Base-by-base conservation (phyloP, 345 rosid species). In the Brassica incana region DNA sequence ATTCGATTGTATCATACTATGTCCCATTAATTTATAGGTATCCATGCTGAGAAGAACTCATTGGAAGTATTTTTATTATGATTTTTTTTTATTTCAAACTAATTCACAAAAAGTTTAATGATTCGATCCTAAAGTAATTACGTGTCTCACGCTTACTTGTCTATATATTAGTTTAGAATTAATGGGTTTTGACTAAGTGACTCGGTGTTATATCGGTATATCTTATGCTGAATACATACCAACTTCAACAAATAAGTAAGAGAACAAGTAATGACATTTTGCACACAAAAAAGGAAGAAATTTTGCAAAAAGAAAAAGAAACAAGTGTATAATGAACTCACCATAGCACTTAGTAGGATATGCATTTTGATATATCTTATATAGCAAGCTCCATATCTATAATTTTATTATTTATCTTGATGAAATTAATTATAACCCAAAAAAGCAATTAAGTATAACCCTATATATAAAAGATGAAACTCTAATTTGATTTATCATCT, bases 51-150 rank as follows among this genome's bases (percentile, higher is more conserved):
- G 60, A 59, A 60, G 11, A 32, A 29, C 32, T 29, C 1, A 68
- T 16, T 29, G 5, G 50, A 43, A 45, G 14, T 48, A 25, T 66
- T 66, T 33, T 66, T 66, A 18, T 36, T 38, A 10, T 36, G 8
- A 65, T 4, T 8, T 8, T 8, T 8, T 48, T 36, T 52, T 45
- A 54, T 29, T 64, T 33, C 59, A 65, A 71, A 71, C 35, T 65
- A 50, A 52, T 77, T 65, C 52, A 63, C 35, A 5, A 9, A 0
- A 9, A 0, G 18, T 50, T 77, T 54, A 36, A 35, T 77, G 65
- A 64, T 77, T 71, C 59, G 30, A 63, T 77, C 74, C 58, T 77
- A 59, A 43, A 29, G 20, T 59, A 60, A 67, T 75, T 29, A 16
- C 33, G 40, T 76, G 60, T 20, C 74, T 45, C 74, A 77, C 35